These are phyloP conservation scores for Knoxia roxburghii DNA, from an alignment of 257 asterid species.

Conservation along the genomic window DNA sequence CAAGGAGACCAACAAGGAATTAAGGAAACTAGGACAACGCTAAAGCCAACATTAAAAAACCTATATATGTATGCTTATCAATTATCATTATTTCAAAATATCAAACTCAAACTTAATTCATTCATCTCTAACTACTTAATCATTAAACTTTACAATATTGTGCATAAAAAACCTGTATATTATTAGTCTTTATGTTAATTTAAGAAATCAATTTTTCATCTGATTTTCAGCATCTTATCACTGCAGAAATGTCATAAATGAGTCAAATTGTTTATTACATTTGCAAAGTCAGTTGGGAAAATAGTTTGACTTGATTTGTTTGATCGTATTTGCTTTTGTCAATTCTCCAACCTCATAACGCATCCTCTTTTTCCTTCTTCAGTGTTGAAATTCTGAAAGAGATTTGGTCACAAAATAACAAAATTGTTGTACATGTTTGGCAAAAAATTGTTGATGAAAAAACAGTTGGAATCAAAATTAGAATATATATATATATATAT, in stretches of 20 bases:
- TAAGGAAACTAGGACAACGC: neutral
- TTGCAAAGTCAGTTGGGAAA: neutral
- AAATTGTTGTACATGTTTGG: neutral
- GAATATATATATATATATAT: too few relatives aligned
- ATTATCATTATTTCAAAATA: too few relatives aligned
- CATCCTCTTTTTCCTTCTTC: neutral
- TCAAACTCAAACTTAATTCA: too few relatives aligned
- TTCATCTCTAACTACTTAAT: too few relatives aligned
- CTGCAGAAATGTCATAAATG: neutral
- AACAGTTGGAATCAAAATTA: too few relatives aligned
- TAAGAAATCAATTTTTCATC: neutral
- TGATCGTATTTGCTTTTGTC: too few relatives aligned
- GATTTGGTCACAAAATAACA: neutral
- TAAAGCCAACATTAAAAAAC: neutral
- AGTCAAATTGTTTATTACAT: neutral
- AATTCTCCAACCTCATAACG: neutral
- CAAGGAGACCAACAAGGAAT: neutral
- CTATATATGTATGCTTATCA: neutral
- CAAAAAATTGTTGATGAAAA: too few relatives aligned
- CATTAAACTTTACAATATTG: too few relatives aligned
- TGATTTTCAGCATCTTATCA: neutral
- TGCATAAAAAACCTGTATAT: too few relatives aligned
- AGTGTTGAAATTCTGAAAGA: neutral
- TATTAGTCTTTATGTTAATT: slow-evolving; percentile 7
- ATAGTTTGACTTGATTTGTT: neutral